Conservation (phyloP, 2,329 filamentous ascomycete genomes). For the Teratosphaeria destructans region DNA sequence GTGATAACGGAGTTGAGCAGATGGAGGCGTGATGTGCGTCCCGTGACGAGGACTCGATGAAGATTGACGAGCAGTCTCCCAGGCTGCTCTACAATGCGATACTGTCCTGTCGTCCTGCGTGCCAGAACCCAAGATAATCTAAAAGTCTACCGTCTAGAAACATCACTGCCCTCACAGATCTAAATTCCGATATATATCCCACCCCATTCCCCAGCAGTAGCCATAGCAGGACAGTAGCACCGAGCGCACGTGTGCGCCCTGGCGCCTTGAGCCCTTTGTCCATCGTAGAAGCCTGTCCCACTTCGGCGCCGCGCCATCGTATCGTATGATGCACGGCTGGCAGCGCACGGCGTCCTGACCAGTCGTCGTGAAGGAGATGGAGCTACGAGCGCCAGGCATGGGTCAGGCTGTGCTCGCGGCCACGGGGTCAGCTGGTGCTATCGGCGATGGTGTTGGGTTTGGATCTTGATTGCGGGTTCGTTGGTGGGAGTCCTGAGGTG, state of each 20-base stretch:
- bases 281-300: neutral
- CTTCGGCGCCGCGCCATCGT: neutral
- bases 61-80: too few relatives aligned
- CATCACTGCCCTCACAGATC: neutral
- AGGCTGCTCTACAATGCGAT: too few relatives aligned
- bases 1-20: too few relatives aligned
- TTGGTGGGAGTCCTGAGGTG: too few relatives aligned
- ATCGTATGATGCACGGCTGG: neutral
- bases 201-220: neutral
- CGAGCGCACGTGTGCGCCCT: neutral
- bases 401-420: neutral
- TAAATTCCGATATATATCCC: neutral
- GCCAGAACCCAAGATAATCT: too few relatives aligned
- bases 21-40: too few relatives aligned
- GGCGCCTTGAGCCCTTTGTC: neutral
- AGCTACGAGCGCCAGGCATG: neutral
- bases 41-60: too few relatives aligned
- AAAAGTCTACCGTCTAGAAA: too few relatives aligned
- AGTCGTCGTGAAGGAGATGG: neutral
- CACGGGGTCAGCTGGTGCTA: neutral
- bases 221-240: neutral
- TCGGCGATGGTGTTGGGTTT: neutral
- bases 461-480: neutral
- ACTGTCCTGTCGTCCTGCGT: too few relatives aligned
- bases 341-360: neutral